phyloP scores from a whole-genome alignment of 140 eudicot species.

The Ambrosia hybrid region DNA sequence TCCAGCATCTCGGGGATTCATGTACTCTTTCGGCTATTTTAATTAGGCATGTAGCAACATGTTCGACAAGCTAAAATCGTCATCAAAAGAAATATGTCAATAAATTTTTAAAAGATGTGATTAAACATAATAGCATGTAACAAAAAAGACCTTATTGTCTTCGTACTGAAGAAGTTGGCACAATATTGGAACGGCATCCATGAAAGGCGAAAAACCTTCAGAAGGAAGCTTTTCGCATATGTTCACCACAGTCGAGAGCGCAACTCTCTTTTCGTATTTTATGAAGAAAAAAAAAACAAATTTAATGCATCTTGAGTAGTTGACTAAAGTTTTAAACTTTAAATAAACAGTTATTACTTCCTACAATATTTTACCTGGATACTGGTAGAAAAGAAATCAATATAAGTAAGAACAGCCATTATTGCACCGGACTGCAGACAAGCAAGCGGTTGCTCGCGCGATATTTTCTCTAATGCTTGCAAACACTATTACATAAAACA shows the following conservation, averaged over 20 bases:
- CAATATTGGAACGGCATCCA: conserved; percentile 89
- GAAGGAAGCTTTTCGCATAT: conserved; percentile 78
- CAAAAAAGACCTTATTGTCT: conserved; percentile 66
- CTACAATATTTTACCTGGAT: too few species aligned
- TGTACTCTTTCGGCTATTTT: conserved; percentile 64
- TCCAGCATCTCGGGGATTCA: conserved; percentile 60
- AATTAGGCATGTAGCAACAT: conserved; percentile 76
- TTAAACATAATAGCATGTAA: neutral
- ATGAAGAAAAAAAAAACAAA: neutral
- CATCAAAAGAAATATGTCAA: conserved; percentile 20
- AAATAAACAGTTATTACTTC: too few species aligned
- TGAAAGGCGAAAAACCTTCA: conserved; percentile 63
- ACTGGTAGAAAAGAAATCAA: conserved; percentile 92
- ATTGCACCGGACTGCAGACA: conserved; percentile 88
- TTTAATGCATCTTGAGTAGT: too few species aligned
- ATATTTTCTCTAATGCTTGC: conserved; percentile 94
- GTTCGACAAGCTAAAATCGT: conserved; percentile 86
- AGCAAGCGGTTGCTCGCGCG: conserved; percentile 78
- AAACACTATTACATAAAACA: conserved; percentile 56
- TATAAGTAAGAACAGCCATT: conserved; percentile 71
- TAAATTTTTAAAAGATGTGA: neutral
- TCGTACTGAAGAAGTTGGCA: conserved; percentile 91
- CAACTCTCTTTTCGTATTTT: conserved; percentile 65
- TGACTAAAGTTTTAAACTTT: too few species aligned
- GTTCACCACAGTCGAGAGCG: conserved; percentile 82